Evolutionary conservation across 2,329 filamentous ascomycete genomes (phyloP).

Genomic region (Cyphellophora attinorum): DNA sequence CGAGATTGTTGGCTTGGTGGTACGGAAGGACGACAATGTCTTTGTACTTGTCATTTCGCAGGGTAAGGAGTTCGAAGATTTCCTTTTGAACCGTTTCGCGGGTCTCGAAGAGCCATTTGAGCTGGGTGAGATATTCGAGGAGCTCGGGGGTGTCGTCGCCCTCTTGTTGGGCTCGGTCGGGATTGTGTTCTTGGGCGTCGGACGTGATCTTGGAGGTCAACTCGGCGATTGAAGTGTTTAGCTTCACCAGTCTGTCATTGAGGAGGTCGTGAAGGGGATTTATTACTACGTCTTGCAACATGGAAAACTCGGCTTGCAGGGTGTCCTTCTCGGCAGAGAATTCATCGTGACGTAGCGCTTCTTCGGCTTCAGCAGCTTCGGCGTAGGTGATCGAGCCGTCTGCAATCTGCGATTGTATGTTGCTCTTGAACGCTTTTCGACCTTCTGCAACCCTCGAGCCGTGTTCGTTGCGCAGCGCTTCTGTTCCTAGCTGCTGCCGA

Average conservation of each 20-base stretch:
- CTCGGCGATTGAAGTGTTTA: constrained; percentile 68
- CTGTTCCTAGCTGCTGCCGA: constrained; percentile 40
- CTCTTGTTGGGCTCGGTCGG: constrained; percentile 85
- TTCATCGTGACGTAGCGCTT: constrained; percentile 63
- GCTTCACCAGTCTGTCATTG: constrained; percentile 62
- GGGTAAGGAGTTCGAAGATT: constrained; percentile 72
- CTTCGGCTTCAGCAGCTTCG: constrained; percentile 72
- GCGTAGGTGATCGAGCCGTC: constrained; percentile 71
- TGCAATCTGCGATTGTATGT: constrained; percentile 69
- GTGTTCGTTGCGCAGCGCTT: constrained; percentile 44
- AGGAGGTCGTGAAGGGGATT: constrained; percentile 73
- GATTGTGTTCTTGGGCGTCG: constrained; percentile 57
- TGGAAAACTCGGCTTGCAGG: constrained; percentile 71
- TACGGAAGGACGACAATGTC: constrained; percentile 78
- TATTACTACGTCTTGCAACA: constrained; percentile 75
- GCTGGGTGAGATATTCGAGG: constrained; percentile 81
- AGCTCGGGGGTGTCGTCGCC: constrained; percentile 92
- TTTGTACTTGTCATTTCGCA: constrained; percentile 78
- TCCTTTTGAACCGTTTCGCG: constrained; percentile 80
- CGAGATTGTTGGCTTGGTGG: constrained; percentile 58
- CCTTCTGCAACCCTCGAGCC: constrained; percentile 46
- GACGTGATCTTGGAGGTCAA: constrained; percentile 63
- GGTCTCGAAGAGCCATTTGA: constrained; percentile 96
- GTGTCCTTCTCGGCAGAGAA: constrained; percentile 60
- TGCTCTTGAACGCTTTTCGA: constrained; percentile 57